Evolutionary conservation across 306 rosid species (phyloP), one percentile per base, ranked within the genome.

Genomic region (Acacia crassicarpa): DNA sequence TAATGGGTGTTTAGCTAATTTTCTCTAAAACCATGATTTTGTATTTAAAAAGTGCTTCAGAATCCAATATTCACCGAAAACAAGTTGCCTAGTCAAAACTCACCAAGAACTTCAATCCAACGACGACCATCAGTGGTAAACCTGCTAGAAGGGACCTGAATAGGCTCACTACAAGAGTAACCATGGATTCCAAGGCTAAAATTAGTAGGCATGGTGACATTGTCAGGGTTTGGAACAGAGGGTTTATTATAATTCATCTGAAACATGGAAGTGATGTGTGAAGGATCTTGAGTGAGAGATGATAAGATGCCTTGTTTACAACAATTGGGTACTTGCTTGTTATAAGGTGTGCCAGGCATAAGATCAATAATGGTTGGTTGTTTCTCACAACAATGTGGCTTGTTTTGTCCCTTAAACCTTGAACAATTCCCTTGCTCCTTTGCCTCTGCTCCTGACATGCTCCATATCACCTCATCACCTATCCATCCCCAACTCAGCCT

Each of bases 401-500:
- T 82, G 10, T 83, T 59, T 77, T 53, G 73, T 59, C 88, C 90
- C 33, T 38, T 87, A 58, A 89, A 86, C 77, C 77, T 86, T 15
- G 91, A 75, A 87, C 98, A 94, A 38, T 92, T 62, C 54, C 97
- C 98, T 86, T 90, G 96, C 63, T 89, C 84, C 0, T 41, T 83
- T 3, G 98, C 90, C 86, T 94, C 96, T 17, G 96, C 97, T 10
- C 97, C 98, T 86, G 88, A 72, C 92, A 91, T 86, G 54, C 84
- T 45, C 98, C 96, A 92, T 16, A 94, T 92, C 79, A 86, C 96
- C 77, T 94, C 94, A 2, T 90, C 79, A 4, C 81, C 84, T 69
- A 53, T 85, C 98, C 98, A 94, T 8, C 44, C 80, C 97, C 98
- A 94, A 4, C 89, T 44, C 33, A 94, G 8, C 17, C 40, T 85